Evolutionary conservation across 2,329 filamentous ascomycete genomes (phyloP), one percentile per base, ranked within the genome.

Genomic region (Xylaria sp.): DNA sequence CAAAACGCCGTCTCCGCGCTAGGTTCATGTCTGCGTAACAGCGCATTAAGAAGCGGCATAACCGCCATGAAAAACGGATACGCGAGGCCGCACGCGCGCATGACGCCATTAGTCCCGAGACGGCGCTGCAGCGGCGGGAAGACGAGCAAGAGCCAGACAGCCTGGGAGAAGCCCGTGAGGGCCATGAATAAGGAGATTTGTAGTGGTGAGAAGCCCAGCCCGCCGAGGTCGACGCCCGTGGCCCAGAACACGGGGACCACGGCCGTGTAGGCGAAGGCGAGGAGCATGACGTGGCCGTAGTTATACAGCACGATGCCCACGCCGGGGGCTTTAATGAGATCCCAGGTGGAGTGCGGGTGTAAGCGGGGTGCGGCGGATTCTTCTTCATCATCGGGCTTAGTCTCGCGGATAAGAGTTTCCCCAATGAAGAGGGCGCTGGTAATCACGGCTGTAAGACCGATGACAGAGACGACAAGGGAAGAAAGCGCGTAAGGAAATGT

Each of bases 201-300:
- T 3, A 86, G 76, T 0, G 90, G 82, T 0, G 83, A 80, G 78
- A 94, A 91, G 2, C 85, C 87, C 57, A 90, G 86, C 0, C 93
- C 93, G 41, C 92, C 92, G 0, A 90, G 83, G 0, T 76, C 6
- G 6, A 91, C 74, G 2, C 85, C 83, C 0, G 90, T 93, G 79
- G 86, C 94, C 80, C 89, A 89, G 77, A 90, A 91, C 1, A 94
- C 85, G 0, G 92, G 90, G 1, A 87, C 77, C 48, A 94, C 83
- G 65, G 92, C 91, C 0, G 92, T 94, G 78, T 91, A 94, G 1
- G 88, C 85, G 70, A 92, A 89, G 0, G 89, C 91, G 3, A 94
- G 86, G 2, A 93, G 78, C 85, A 90, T 90, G 49, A 89, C 83
- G 76, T 92, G 88, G 1, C 83, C 85, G 77, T 91, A 93, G 49